Evolutionary conservation across 1,284 basidiomycete genomes (phyloP).

Genomic region (Inonotus hispidus): DNA sequence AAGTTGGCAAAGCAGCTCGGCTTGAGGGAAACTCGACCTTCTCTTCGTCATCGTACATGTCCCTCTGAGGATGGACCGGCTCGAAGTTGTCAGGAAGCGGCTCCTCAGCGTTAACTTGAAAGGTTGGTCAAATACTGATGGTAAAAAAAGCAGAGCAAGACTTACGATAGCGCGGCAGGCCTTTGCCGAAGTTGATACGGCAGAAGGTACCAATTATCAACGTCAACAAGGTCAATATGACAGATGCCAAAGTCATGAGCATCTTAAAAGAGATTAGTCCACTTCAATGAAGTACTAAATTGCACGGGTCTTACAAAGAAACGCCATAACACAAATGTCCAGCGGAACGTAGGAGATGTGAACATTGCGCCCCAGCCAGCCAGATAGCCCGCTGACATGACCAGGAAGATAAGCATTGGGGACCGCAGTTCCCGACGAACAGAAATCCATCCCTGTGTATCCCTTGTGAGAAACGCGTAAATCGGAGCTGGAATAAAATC

Average conservation of each 20-base stretch:
- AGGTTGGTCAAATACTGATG: constrained; percentile 10
- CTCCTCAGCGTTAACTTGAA: constrained; percentile 52
- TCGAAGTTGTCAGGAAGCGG: constrained; percentile 47
- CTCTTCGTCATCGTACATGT: constrained; percentile 40
- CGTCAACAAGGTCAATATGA: constrained; percentile 47
- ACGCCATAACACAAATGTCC: constrained; percentile 66
- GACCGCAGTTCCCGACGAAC: constrained; percentile 59
- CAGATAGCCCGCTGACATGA: constrained; percentile 53
- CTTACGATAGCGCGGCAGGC: constrained; percentile 62
- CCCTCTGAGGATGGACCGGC: constrained; percentile 29
- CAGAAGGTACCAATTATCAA: constrained; percentile 61
- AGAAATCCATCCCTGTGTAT: constrained; percentile 62
- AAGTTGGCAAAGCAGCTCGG: constrained; percentile 49
- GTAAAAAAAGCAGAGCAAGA: constrained; percentile 20
- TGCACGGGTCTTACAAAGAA: constrained; percentile 45
- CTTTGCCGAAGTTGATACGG: constrained; percentile 69
- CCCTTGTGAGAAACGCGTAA: constrained; percentile 17
- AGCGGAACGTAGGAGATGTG: constrained; percentile 61
- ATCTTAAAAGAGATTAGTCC: background rate
- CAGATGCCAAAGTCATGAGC: constrained; percentile 53
- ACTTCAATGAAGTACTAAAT: background rate
- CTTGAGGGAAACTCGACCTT: constrained; percentile 62
- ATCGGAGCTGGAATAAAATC: background rate
- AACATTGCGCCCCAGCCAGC: constrained; percentile 70
- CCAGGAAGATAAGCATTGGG: constrained; percentile 58